Evolutionary conservation across 2,329 filamentous ascomycete genomes (phyloP).

Genomic region (Ophiobolus disseminans): DNA sequence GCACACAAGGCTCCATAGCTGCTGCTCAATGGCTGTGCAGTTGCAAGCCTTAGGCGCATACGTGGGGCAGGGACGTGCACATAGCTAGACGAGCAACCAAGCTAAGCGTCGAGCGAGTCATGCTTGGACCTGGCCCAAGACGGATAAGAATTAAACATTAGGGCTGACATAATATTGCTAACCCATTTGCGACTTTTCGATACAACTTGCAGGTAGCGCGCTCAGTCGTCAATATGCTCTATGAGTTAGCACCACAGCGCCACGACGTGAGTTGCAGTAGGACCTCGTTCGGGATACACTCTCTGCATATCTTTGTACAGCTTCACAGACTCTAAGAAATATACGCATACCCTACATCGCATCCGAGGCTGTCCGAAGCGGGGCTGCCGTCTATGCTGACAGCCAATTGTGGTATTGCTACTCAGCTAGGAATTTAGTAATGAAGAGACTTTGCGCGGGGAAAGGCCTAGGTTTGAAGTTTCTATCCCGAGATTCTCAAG

Average conservation of each 20-base stretch:
- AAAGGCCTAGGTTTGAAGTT: not conserved
- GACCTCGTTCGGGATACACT: not conserved
- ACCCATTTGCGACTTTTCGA: not conserved
- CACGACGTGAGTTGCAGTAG: not conserved
- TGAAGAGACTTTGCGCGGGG: not conserved
- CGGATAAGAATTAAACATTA: not conserved
- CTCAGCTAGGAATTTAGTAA: not conserved
- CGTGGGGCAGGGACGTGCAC: too few relatives aligned
- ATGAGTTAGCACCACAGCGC: not conserved
- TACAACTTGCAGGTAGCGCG: not conserved
- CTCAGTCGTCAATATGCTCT: not conserved
- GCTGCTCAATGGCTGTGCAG: too few relatives aligned
- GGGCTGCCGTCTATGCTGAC: not conserved
- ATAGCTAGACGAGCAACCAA: not conserved
- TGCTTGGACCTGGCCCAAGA: not conserved
- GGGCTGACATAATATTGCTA: not conserved
- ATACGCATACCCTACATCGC: not conserved
- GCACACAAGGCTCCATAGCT: too few relatives aligned
- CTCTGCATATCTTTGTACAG: not conserved
- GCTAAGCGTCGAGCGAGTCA: not conserved
- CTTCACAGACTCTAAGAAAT: not conserved
- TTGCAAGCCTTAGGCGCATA: too few relatives aligned
- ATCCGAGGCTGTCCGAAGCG: not conserved
- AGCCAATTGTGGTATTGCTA: not conserved
- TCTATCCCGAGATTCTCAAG: not conserved